phyloP scores from a whole-genome alignment of 768 basidiomycete genomes.

The Amanita subjunquillea region DNA sequence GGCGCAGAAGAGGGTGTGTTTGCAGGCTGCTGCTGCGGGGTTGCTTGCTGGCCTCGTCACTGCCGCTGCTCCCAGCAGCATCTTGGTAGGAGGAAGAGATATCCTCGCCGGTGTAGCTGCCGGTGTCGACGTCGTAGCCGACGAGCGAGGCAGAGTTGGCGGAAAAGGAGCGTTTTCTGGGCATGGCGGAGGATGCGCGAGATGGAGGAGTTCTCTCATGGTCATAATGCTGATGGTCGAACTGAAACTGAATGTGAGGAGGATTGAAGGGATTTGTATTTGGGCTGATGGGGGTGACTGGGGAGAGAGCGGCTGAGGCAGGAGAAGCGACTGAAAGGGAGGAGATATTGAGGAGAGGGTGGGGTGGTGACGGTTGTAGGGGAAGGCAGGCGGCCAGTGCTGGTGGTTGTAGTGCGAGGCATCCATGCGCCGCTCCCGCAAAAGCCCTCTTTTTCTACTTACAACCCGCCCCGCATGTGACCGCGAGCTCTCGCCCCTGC shows the following conservation, averaged over 20 bases:
- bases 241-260: conserved; percentile 42
- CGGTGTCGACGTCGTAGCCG: conserved; percentile 31
- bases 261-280: conserved; percentile 27
- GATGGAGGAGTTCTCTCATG: conserved; percentile 11
- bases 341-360: conserved; percentile 60
- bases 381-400: no score
- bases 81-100: conserved; percentile 19
- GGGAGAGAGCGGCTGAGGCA: conserved; percentile 28
- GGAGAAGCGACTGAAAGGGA: conserved; percentile 59
- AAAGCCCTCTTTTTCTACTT: no score
- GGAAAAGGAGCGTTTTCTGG: conserved; percentile 60
- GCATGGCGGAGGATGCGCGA: conserved; percentile 36
- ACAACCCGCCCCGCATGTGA: no score
- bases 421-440: no score
- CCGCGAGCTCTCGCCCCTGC: no score
- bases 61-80: conserved; percentile 36
- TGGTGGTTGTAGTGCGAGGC: no score
- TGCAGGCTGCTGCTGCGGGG: background rate
- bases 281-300: conserved; percentile 54
- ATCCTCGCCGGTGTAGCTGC: conserved; percentile 8
- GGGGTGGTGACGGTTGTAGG: background rate
- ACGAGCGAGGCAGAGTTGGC: conserved; percentile 28
- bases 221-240: conserved; percentile 25
- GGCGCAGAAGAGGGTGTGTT: background rate
- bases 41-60: conserved; percentile 13